Evolutionary conservation across 495 filamentous ascomycete species (phyloP).

Genomic region (Stereocaulon alpinum): DNA sequence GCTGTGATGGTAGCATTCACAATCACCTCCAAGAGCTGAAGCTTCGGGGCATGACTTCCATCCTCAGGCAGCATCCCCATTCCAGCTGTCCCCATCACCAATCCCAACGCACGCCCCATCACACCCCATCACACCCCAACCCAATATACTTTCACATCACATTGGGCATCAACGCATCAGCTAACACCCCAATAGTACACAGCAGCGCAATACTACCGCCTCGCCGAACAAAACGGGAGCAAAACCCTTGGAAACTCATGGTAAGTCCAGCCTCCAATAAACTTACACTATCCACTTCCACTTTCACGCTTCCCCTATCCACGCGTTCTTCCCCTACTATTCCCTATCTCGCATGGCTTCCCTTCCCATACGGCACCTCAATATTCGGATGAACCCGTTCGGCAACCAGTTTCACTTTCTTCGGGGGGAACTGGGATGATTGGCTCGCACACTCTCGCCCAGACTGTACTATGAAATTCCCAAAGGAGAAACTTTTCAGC

Average conservation of each 20-base stretch:
- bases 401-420: slow-evolving; percentile 23
- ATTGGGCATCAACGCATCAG: slow-evolving; percentile 31
- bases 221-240: slow-evolving; percentile 78
- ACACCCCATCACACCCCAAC: neutral
- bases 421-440: slow-evolving; percentile 20
- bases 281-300: neutral
- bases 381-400: neutral
- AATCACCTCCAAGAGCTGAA: neutral
- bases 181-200: slow-evolving; percentile 47
- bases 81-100: neutral
- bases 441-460: slow-evolving; percentile 10
- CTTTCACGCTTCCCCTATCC: neutral
- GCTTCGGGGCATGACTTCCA: neutral
- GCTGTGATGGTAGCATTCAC: neutral
- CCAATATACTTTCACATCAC: slow-evolving; percentile 9
- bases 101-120: slow-evolving; percentile 7
- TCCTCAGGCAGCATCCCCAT: neutral
- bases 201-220: slow-evolving; percentile 86
- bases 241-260: slow-evolving; percentile 92
- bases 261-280: slow-evolving; percentile 46
- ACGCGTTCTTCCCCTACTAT: neutral
- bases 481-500: slow-evolving; percentile 1
- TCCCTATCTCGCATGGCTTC: slow-evolving; percentile 13
- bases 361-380: neutral
- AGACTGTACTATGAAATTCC: neutral